phyloP scores from a whole-genome alignment of 768 basidiomycete species.

The Rhizopogon rudus region DNA sequence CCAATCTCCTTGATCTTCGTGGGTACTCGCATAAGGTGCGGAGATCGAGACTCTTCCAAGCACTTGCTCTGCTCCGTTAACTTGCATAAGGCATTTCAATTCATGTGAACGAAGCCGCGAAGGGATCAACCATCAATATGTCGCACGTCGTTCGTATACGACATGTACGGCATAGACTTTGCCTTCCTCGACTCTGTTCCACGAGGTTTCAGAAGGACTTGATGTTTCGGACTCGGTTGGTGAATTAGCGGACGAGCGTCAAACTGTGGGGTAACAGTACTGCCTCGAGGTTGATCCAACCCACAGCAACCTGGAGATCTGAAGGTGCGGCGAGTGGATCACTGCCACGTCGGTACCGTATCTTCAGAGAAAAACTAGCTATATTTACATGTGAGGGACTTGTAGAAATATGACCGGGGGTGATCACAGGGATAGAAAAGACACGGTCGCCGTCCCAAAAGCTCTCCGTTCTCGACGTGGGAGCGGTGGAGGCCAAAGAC shows the following conservation, averaged over 20 bases:
- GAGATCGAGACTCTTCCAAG: slow-evolving; percentile 6
- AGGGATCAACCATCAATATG: not conserved
- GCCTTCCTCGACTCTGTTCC: slow-evolving; percentile 1
- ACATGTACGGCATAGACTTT: slow-evolving; percentile 2
- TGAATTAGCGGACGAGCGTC: not conserved
- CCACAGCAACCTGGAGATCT: not conserved
- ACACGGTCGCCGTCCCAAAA: slow-evolving; percentile 4
- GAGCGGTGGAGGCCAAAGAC: not conserved
- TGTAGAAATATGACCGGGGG: not conserved
- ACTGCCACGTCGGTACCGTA: slow-evolving; percentile 11
- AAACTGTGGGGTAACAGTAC: slow-evolving; percentile 6
- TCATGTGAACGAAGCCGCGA: slow-evolving; percentile 3
- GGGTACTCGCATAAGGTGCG: slow-evolving; percentile 15
- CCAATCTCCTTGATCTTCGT: slow-evolving; percentile 16
- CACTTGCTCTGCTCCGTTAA: slow-evolving; percentile 6
- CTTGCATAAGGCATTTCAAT: not conserved
- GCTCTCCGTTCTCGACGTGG: slow-evolving; percentile 12
- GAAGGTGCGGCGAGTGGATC: not conserved
- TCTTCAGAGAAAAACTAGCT: not conserved
- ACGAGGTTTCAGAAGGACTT: not conserved
- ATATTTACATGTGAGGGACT: not conserved
- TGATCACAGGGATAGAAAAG: slow-evolving; percentile 5
- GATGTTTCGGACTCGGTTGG: not conserved
- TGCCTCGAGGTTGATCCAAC: not conserved
- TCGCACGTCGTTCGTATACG: not conserved